Percentiles rank a stretch among this genome's conserved stretches.
These are phyloP conservation scores for Corylus avellana DNA, from an alignment of 306 rosid genomes.

Conservation along the genomic window DNA sequence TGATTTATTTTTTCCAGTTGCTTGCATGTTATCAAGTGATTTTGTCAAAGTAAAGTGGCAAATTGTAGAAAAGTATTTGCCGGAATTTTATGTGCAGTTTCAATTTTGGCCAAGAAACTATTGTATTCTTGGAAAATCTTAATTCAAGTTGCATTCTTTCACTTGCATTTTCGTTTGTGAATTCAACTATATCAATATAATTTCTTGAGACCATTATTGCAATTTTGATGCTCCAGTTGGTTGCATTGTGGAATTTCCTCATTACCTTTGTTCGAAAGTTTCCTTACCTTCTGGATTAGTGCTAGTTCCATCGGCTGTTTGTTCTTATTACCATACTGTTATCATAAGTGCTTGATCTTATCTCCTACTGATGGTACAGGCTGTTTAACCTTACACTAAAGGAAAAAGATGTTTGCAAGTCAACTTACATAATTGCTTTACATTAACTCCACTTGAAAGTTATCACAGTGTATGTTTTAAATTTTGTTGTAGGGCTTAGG, in stretches of 20 bases:
- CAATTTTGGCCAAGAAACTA: neutral
- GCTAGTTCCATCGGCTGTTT: too few relatives aligned
- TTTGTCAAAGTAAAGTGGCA: too few relatives aligned
- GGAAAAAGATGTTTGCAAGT: slow-evolving; percentile 1
- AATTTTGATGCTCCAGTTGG: neutral
- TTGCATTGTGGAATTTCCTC: neutral
- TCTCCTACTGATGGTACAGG: neutral
- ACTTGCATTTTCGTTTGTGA: neutral
- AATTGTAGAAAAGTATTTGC: neutral
- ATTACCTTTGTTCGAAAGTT: neutral
- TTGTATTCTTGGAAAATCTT: neutral
- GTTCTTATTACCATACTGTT: too few relatives aligned
- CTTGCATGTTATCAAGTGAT: neutral
- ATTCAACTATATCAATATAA: neutral
- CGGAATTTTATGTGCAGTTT: neutral
- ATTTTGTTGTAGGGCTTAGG: slow-evolving; percentile 77
- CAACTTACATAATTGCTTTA: neutral
- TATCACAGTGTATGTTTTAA: neutral
- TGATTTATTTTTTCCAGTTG: neutral
- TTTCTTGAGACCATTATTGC: neutral
- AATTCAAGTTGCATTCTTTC: neutral
- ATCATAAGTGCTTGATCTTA: too few relatives aligned
- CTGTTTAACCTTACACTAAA: neutral
- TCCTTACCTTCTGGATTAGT: neutral
- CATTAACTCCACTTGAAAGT: neutral